These are phyloP conservation scores for Aspergillus saccharolyticus DNA, from an alignment of 495 filamentous ascomycete species.

Conservation along the genomic window DNA sequence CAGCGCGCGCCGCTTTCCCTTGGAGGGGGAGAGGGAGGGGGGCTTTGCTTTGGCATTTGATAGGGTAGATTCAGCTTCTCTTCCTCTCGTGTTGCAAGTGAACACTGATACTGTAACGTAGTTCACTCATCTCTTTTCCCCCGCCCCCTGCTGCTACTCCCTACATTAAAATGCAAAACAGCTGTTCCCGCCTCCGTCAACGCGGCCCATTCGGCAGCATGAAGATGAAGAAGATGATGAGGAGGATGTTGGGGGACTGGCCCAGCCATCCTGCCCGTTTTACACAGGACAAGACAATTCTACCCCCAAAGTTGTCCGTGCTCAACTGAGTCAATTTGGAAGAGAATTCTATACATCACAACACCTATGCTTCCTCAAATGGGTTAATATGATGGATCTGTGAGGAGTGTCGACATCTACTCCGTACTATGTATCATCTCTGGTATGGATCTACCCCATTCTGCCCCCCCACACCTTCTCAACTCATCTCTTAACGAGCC, in stretches of 20 bases:
- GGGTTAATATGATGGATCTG: too few relatives aligned
- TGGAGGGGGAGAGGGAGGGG: too few relatives aligned
- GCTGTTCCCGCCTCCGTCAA: conserved; percentile 10
- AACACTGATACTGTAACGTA: too few relatives aligned
- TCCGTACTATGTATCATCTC: too few relatives aligned
- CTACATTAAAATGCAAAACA: neutral
- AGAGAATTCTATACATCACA: conserved; percentile 7
- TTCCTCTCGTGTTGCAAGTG: neutral
- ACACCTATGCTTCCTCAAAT: neutral
- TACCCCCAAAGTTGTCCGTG: neutral
- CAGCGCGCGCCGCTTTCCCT: too few relatives aligned
- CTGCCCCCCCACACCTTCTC: neutral
- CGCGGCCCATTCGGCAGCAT: conserved; percentile 8
- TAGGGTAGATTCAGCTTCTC: neutral
- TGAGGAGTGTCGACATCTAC: too few relatives aligned
- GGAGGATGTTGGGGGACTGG: neutral
- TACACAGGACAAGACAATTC: neutral
- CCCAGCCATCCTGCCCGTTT: neutral
- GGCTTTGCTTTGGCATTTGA: neutral
- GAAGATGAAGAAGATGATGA: neutral
- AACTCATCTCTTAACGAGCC: neutral
- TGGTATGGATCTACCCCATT: neutral
- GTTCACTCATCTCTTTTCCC: neutral
- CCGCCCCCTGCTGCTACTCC: neutral
- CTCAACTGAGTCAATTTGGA: too few relatives aligned